Percentiles rank a stretch among this genome's conserved stretches.
phyloP scores from a whole-genome alignment of 2,329 filamentous ascomycete species.

The Tothia fuscella region DNA sequence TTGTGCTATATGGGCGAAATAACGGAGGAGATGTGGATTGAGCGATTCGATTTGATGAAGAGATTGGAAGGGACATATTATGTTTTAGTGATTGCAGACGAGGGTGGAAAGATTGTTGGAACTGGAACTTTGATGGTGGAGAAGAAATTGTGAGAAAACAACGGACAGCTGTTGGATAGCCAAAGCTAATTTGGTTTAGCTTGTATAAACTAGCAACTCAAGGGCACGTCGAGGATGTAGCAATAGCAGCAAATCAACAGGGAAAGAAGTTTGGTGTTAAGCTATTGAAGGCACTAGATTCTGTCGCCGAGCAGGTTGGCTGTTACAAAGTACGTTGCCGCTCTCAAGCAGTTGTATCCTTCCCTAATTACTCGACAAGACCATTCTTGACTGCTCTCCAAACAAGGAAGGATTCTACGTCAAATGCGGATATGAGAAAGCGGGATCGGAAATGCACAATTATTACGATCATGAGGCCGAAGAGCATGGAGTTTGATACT shows the following conservation, averaged over 20 bases:
- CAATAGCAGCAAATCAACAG: constrained; percentile 13
- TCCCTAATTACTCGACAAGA: constrained; percentile 7
- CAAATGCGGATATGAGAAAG: constrained; percentile 11
- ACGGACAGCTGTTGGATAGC: too few relatives aligned
- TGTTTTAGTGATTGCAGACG: constrained; percentile 13
- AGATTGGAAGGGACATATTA: constrained; percentile 12
- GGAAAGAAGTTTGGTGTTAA: constrained; percentile 17
- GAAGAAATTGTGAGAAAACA: constrained; percentile 14
- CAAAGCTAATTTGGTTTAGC: constrained; percentile 1
- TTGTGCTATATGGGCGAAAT: constrained; percentile 14
- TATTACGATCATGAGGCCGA: constrained; percentile 10
- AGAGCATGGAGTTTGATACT: constrained; percentile 8
- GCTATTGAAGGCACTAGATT: constrained; percentile 15
- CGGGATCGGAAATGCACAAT: constrained; percentile 11
- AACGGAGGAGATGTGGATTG: constrained; percentile 13
- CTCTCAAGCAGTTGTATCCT: constrained; percentile 12
- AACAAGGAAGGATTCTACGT: constrained; percentile 12
- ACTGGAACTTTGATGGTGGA: constrained; percentile 16
- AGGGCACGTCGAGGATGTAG: constrained; percentile 17
- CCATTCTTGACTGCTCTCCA: constrained; percentile 11
- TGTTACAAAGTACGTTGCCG: constrained; percentile 14
- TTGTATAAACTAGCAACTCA: constrained; percentile 10
- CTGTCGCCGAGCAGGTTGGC: constrained; percentile 14
- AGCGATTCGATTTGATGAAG: constrained; percentile 14
- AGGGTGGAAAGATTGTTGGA: constrained; percentile 12